Evolutionary conservation across 2,329 filamentous ascomycete species (phyloP).

Genomic region (Periconia digitata): DNA sequence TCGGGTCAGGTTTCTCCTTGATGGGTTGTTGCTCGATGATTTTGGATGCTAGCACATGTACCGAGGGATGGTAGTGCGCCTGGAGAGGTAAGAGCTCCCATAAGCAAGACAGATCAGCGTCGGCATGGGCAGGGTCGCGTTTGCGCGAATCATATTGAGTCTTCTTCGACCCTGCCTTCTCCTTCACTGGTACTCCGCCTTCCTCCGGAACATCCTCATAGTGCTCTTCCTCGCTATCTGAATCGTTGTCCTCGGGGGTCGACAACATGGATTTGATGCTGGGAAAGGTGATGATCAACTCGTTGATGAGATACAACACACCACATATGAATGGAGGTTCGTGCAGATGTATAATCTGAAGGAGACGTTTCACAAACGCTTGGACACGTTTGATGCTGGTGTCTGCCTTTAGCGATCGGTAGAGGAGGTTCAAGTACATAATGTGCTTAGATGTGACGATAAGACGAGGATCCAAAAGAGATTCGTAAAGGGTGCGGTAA

Average conservation of each 20-base stretch:
- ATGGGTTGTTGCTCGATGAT: slow-evolving; percentile 70
- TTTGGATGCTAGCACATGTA: slow-evolving; percentile 76
- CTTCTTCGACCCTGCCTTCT: slow-evolving; percentile 17
- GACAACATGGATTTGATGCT: slow-evolving; percentile 73
- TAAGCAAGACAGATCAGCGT: slow-evolving; percentile 88
- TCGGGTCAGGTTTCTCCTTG: slow-evolving; percentile 85
- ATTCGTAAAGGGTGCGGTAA: slow-evolving; percentile 95
- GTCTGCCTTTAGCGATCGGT: slow-evolving; percentile 84
- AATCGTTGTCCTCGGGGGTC: slow-evolving; percentile 72
- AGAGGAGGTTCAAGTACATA: slow-evolving; percentile 89
- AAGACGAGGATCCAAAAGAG: slow-evolving; percentile 84
- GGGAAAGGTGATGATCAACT: slow-evolving; percentile 78
- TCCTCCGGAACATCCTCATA: slow-evolving; percentile 65
- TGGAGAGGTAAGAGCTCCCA: slow-evolving; percentile 88
- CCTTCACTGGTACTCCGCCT: slow-evolving; percentile 26
- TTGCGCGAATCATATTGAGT: slow-evolving; percentile 80
- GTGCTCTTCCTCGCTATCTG: slow-evolving; percentile 72
- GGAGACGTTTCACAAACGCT: slow-evolving; percentile 89
- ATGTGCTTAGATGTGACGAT: slow-evolving; percentile 91
- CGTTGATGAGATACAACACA: slow-evolving; percentile 83
- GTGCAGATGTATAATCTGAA: slow-evolving; percentile 85
- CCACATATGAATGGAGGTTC: slow-evolving; percentile 92
- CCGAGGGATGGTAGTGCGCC: slow-evolving; percentile 89
- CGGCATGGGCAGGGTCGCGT: slow-evolving; percentile 84
- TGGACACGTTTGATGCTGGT: slow-evolving; percentile 90